Base-by-base conservation (phyloP, 352 stramenopile genomes). In the Pythium plurisporium region DNA sequence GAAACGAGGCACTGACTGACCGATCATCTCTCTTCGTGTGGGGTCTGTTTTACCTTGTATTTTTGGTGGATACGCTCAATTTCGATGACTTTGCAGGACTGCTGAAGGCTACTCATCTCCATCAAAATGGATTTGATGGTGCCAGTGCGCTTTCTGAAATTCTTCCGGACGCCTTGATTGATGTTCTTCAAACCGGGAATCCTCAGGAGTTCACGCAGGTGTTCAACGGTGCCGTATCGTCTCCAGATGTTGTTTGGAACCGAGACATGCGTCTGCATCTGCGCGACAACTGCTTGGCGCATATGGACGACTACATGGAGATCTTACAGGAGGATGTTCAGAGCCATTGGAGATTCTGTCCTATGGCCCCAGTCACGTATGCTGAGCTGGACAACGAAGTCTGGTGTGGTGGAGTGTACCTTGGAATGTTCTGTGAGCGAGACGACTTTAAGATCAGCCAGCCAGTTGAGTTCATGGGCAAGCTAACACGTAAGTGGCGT, bases 231-330 rank as follows among this genome's bases (percentile, higher is more conserved):
- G 75, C 93, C 29, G 76, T 86, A 19, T 69, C 87, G 44, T 97
- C 91, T 1, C 90, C 95, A 19, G 76, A 95, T 40, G 92, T 98
- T 4, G 94, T 98, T 64, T 99, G 96, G 96, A 96, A 75, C 57
- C 58, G 72, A n/a, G 73, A 89, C 0, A 98, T 98, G 95, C 78
- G 91, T 10, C 77, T 80, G 19, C 81, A 96, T 52, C 62, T 98
- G 2, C 84, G 95, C 25, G 73, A 88, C 11, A 82, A 89, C 71
- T 93, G 96, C 31, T 46, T 86, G 0, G 78, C 91, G 12, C 95
- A 99, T 72, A 62, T 98, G n/a, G 76, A 89, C 40, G 93, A 98
- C 64, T 98, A 96, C 73, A 69, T 91, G 12, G 79, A 86, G 31
- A 73, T 79, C 41, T 65, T 98, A 34, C 76, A 85, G 66, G 86